A percentile compares a stretch with the other conserved stretches of the same genome.
Evolutionary conservation across 2,329 filamentous ascomycete species (phyloP).

Genomic region (Aspergillus terreus): DNA sequence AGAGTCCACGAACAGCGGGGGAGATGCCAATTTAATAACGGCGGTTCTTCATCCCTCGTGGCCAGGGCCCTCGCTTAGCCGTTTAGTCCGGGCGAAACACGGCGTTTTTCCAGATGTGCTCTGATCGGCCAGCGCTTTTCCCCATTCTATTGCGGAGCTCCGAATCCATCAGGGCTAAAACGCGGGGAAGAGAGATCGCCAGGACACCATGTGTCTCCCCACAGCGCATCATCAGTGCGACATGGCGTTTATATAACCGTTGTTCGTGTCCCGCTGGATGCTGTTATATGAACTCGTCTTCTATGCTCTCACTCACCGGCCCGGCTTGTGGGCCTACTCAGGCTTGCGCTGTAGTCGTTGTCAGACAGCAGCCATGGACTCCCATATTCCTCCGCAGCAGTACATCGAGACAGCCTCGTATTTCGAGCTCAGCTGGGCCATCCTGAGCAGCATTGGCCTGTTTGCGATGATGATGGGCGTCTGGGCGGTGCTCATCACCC

Average conservation of each 20-base stretch:
- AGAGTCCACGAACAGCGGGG: too few relatives aligned
- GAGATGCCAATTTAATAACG: too few relatives aligned
- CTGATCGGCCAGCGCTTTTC: background rate
- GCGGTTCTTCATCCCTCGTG: too few relatives aligned
- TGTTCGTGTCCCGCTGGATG: background rate
- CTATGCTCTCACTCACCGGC: background rate
- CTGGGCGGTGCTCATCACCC: conserved; percentile 10
- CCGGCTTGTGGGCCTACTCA: background rate
- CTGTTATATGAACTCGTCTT: too few relatives aligned
- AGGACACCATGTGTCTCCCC: background rate
- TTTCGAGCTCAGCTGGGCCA: conserved; percentile 11
- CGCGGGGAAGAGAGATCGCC: background rate
- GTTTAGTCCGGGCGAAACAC: too few relatives aligned
- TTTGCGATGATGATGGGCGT: conserved; percentile 6
- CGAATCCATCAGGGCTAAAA: background rate
- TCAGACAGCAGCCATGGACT: background rate
- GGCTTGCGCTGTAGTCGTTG: background rate
- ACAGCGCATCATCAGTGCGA: background rate
- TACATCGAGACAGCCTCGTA: background rate
- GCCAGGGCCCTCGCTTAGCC: too few relatives aligned
- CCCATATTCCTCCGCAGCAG: background rate
- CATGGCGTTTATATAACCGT: background rate
- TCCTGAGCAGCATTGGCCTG: conserved; percentile 13
- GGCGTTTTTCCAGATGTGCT: too few relatives aligned
- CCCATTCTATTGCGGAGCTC: background rate